Evolutionary conservation across 2,329 filamentous ascomycete genomes (phyloP).

Genomic region (Neofusicoccum sp.): DNA sequence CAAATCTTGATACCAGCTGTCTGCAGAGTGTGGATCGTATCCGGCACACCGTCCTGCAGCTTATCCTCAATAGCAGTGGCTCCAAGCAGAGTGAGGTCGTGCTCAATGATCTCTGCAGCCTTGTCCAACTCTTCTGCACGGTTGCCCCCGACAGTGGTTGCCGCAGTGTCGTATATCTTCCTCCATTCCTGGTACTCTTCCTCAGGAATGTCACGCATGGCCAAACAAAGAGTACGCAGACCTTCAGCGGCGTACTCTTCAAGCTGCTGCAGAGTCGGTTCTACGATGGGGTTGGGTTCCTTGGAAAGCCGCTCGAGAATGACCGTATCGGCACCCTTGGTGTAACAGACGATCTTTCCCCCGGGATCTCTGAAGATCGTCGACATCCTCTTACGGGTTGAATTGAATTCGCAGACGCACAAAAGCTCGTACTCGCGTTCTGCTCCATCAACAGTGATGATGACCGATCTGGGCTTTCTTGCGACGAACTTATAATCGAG

Average conservation of each 20-base stretch:
- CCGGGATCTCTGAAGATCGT: conserved; percentile 95
- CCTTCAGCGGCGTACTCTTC: conserved; percentile 98
- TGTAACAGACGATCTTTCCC: conserved; percentile 90
- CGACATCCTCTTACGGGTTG: conserved; percentile 95
- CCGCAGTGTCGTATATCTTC: conserved; percentile 79
- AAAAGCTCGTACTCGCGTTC: conserved; percentile 84
- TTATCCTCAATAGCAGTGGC: conserved; percentile 97
- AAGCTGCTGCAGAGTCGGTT: conserved; percentile 88
- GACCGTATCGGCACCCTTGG: conserved; percentile 95
- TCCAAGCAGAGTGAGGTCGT: conserved; percentile 84
- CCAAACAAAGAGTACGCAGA: conserved; percentile 87
- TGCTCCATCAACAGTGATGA: conserved; percentile 71
- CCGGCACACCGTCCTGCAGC: conserved; percentile 93
- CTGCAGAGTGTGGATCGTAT: conserved; percentile 96
- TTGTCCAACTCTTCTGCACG: conserved; percentile 95
- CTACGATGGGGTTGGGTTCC: conserved; percentile 76
- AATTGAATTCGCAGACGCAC: conserved; percentile 99
- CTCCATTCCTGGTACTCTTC: conserved; percentile 86
- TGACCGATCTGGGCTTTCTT: conserved; percentile 83
- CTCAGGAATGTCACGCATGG: conserved; percentile 89
- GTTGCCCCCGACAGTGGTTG: conserved; percentile 87
- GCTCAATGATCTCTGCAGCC: conserved; percentile 92
- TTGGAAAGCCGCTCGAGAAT: conserved; percentile 86
- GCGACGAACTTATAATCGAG: conserved; percentile 90
- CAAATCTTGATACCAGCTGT: conserved; percentile 97